phyloP scores from a whole-genome alignment of 1,284 basidiomycete genomes.

The Ceratobasidium sp. region DNA sequence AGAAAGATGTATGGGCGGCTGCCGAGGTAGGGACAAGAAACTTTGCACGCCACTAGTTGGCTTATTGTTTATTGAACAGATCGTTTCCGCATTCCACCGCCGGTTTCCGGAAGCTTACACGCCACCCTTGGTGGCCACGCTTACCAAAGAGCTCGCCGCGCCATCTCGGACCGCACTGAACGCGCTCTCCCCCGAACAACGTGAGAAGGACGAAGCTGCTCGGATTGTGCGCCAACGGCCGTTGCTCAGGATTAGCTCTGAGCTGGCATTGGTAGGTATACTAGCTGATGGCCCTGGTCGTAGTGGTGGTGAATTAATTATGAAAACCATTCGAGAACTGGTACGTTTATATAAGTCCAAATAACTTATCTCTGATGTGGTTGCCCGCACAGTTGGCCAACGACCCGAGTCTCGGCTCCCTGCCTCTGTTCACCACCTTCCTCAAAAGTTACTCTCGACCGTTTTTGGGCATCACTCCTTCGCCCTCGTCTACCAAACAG shows the following conservation, averaged over 20 bases:
- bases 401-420: constrained; percentile 85
- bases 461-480: constrained; percentile 76
- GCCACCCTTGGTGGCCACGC: constrained; percentile 70
- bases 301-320: constrained; percentile 87
- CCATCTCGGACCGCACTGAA: constrained; percentile 69
- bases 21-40: constrained; percentile 74
- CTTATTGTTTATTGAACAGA: constrained; percentile 59
- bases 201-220: constrained; percentile 91
- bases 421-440: constrained; percentile 85
- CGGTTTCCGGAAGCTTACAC: constrained; percentile 87
- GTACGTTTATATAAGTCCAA: constrained; percentile 61
- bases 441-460: constrained; percentile 85
- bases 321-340: constrained; percentile 82
- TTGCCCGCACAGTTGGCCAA: constrained; percentile 73
- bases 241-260: constrained; percentile 85
- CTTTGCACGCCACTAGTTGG: constrained; percentile 13
- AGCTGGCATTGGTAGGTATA: constrained; percentile 88
- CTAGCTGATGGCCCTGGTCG: constrained; percentile 71
- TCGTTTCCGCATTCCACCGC: constrained; percentile 89
- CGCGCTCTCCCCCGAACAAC: constrained; percentile 77
- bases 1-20: constrained; percentile 90
- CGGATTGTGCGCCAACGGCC: constrained; percentile 86
- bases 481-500: constrained; percentile 64
- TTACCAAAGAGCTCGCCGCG: constrained; percentile 74
- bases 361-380: constrained; percentile 5